Percentiles rank a stretch among this genome's conserved stretches.
Evolutionary conservation across 805 yeast species (phyloP).

Genomic region (Metschnikowia amazonensis): DNA sequence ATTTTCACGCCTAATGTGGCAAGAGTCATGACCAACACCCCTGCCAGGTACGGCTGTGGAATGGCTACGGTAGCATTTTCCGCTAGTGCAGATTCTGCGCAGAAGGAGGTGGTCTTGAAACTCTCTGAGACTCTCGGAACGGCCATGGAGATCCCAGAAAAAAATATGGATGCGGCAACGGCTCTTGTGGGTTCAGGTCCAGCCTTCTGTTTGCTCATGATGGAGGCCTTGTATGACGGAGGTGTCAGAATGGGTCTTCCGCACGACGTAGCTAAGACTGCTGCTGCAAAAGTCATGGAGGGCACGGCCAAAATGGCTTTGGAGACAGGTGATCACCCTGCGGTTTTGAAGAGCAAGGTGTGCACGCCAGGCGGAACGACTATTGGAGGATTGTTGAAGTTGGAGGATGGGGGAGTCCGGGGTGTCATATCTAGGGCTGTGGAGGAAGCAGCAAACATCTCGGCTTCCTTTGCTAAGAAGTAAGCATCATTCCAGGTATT

Average conservation of each 20-base stretch:
- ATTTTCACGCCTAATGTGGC: slow-evolving; percentile 59
- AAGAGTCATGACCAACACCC: slow-evolving; percentile 97
- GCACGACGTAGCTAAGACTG: slow-evolving; percentile 69
- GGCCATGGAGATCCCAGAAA: slow-evolving; percentile 71
- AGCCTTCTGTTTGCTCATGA: slow-evolving; percentile 82
- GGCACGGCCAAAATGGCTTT: slow-evolving; percentile 92
- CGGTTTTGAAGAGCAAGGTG: slow-evolving; percentile 77
- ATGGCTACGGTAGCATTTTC: slow-evolving; percentile 90
- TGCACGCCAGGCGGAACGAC: slow-evolving; percentile 99
- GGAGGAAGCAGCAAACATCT: slow-evolving; percentile 86
- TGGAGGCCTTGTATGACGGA: slow-evolving; percentile 91
- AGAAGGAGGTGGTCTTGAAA: slow-evolving; percentile 47
- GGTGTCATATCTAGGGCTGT: slow-evolving; percentile 84
- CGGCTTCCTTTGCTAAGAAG: slow-evolving; percentile 47
- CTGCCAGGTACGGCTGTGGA: slow-evolving; percentile 89
- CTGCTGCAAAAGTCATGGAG: slow-evolving; percentile 90
- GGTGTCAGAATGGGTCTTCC: slow-evolving; percentile 95
- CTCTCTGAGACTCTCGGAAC: slow-evolving; percentile 64
- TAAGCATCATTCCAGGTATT: slow-evolving; percentile 3
- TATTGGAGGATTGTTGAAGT: slow-evolving; percentile 85
- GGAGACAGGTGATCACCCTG: slow-evolving; percentile 81
- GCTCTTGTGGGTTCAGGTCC: slow-evolving; percentile 96
- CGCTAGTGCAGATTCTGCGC: slow-evolving; percentile 37
- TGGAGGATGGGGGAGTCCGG: slow-evolving; percentile 90
- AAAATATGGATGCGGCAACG: slow-evolving; percentile 94